Percentiles rank a stretch among this genome's conserved stretches.
These are phyloP conservation scores for Syzygium aqueum DNA, from an alignment of 345 rosid genomes.

Conservation along the genomic window DNA sequence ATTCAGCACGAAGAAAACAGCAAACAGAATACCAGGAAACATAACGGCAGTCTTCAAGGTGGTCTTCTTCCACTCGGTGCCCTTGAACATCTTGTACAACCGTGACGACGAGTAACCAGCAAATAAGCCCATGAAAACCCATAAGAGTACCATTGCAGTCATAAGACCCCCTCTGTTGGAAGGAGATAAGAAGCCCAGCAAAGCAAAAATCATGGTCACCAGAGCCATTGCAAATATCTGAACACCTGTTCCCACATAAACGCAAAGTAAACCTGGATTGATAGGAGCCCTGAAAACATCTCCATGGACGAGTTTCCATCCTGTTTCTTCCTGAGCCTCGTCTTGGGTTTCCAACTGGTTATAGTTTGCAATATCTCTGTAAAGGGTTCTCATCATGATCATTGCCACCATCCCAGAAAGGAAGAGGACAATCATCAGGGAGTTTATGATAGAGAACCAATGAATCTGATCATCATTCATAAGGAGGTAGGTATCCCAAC, in stretches of 20 bases:
- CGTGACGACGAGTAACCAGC: slow-evolving; percentile 94
- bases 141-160: slow-evolving; percentile 98
- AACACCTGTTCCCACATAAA: slow-evolving; percentile 90
- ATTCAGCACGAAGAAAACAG: slow-evolving; percentile 78
- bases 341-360: slow-evolving; percentile 98
- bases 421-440: slow-evolving; percentile 92
- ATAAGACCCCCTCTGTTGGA: slow-evolving; percentile 97
- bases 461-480: slow-evolving; percentile 99
- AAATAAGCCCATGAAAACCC: slow-evolving; percentile 97
- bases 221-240: slow-evolving; percentile 90
- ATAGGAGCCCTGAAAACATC: slow-evolving; percentile 89
- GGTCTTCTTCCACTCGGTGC: slow-evolving; percentile 88
- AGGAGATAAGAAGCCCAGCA: slow-evolving; percentile 90
- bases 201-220: slow-evolving; percentile 94
- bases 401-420: slow-evolving; percentile 99
- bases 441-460: slow-evolving; percentile 96
- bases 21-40: slow-evolving; percentile 85
- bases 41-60: slow-evolving; percentile 89
- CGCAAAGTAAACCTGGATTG: slow-evolving; percentile 79
- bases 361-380: slow-evolving; percentile 89
- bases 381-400: slow-evolving; percentile 98
- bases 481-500: slow-evolving; percentile 96
- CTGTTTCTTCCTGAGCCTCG: slow-evolving; percentile 96
- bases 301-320: slow-evolving; percentile 98
- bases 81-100: slow-evolving; percentile 89